Base-by-base conservation (phyloP, 352 stramenopile species). In the Phytophthora fragariaefolia region DNA sequence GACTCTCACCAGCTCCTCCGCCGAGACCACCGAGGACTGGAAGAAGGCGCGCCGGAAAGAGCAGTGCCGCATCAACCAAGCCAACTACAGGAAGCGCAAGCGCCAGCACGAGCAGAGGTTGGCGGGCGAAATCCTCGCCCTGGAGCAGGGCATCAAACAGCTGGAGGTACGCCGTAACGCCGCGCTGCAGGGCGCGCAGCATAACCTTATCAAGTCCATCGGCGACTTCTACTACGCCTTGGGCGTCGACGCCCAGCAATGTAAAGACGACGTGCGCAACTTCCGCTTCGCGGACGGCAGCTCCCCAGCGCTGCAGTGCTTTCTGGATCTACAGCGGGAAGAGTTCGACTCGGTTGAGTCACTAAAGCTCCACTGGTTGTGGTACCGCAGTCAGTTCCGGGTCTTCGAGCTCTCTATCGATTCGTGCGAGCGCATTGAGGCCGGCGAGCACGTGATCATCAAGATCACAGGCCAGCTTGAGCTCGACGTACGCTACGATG, bases 41-140 rank as follows among this genome's bases (percentile, higher is more conserved):
- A 88, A 86, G 64, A 82, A 79, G 46, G 69, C 63, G 22, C 65
- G 75, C 1, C 65, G 79, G 8, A 88, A 85, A 59, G 79, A 88
- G 58, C 80, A 88, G 38, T 88, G 80, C 27, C 80, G 80, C 22
- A 77, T 88, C 36, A 88, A 88, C 38, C 80, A 88, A 53, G 80
- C 80, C 36, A 86, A 83, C 55, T 88, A 88, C 63, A 68, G 79
- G 24, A 77, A 77, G 42, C 74, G 80, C 38, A 88, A 88, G 53
- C 77, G 75, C n/a, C 70, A 77, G 26, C 64, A 82, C 40, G 80
- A 88, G 42, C 58, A 69, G 45, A 50, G 76, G 26, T 46, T 83
- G 1, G 48, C 34, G 30, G 53, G 58, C 8, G 46, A 83, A 34
- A 80, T 86, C 52, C 61, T 62, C 17, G 32, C 13, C 0, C 68